Base-by-base conservation (phyloP, 2,329 filamentous ascomycete genomes). In the Periconia macrospinosa region DNA sequence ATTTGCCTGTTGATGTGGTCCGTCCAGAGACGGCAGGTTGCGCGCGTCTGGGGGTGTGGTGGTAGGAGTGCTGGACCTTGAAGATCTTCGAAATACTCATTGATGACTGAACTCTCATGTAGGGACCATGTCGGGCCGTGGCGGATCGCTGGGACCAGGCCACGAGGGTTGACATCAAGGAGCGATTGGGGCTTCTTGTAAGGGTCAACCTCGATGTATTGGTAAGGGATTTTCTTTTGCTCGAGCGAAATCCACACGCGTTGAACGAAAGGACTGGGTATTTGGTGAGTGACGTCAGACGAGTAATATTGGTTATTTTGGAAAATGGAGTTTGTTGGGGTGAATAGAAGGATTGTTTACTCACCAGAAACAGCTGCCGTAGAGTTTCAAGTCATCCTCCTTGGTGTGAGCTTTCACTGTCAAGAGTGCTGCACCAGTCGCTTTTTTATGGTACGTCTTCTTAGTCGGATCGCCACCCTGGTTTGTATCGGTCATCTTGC, bases 181-280 rank as follows among this genome's bases (percentile, higher is more conserved):
- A 93, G 77, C 9, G 84, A 79, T 55, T 86, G 81, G 1, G 87
- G 89, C 57, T 89, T 89, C 61, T 86, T 84, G 68, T 90, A 92
- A 8, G 90, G 89, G 66, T 95, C 89, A 44, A 91, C 86, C 73
- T 96, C 91, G 63, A 91, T 87, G 73, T 95, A 96, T 69, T 95
- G 90, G 68, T 96, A 96, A 37, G 83, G 78, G 9, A 94, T 80
- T 17, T 84, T 82, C 70, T 94, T 94, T 63, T 86, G 80, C 71
- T 96, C 91, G 35, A 96, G 80, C 1, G 91, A 89, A 59, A 96
- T 94, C 91, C 91, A 96, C 23, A 94, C 89, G 17, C 91, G 85
- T 69, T 95, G 91, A 1, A 91, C 91, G 69, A 93, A 94, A 23
- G 91, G 91, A 67, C 88, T 90, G 52, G 10, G 49, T n/a, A n/a